These are phyloP conservation scores for Trichosporon sp. DNA, from an alignment of 1,284 basidiomycete genomes.

Conservation along the genomic window DNA sequence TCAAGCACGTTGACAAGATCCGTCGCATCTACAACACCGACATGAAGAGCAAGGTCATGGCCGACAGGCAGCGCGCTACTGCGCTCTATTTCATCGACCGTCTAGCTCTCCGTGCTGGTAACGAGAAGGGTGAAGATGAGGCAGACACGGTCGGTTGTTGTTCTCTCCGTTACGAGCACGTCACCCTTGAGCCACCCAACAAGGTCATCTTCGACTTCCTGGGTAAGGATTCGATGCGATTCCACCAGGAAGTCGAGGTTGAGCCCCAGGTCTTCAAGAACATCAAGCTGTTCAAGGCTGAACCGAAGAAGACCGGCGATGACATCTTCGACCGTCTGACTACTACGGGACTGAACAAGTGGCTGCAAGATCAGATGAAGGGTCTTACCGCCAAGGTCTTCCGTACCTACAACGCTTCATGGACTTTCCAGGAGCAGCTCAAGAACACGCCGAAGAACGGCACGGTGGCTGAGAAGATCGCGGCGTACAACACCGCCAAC, in stretches of 20 bases:
- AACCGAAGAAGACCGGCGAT: constrained; percentile 84
- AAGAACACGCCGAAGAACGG: constrained; percentile 73
- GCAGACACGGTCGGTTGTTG: constrained; percentile 97
- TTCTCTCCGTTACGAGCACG: constrained; percentile 90
- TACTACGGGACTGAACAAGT: constrained; percentile 81
- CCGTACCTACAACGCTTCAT: constrained; percentile 97
- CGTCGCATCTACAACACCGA: constrained; percentile 82
- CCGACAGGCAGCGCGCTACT: constrained; percentile 87
- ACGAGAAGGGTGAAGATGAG: constrained; percentile 97
- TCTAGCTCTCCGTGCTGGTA: constrained; percentile 91
- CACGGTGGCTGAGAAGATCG: constrained; percentile 85
- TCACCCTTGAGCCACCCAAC: constrained; percentile 83
- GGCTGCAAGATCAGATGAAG: constrained; percentile 88
- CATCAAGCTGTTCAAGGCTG: constrained; percentile 82
- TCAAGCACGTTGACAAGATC: constrained; percentile 86
- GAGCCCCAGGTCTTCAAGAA: constrained; percentile 89
- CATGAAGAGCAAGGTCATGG: constrained; percentile 85
- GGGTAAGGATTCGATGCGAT: constrained; percentile 96
- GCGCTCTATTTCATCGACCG: constrained; percentile 97
- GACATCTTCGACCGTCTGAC: constrained; percentile 90
- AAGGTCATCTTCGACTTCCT: constrained; percentile 88
- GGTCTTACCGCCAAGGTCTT: constrained; percentile 96
- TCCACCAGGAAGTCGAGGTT: constrained; percentile 85
- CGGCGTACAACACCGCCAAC: constrained; percentile 93
- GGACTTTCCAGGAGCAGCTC: constrained; percentile 86